phyloP scores from a whole-genome alignment of 1,139 yeast species.

The Trichomonascaceae sp. region DNA sequence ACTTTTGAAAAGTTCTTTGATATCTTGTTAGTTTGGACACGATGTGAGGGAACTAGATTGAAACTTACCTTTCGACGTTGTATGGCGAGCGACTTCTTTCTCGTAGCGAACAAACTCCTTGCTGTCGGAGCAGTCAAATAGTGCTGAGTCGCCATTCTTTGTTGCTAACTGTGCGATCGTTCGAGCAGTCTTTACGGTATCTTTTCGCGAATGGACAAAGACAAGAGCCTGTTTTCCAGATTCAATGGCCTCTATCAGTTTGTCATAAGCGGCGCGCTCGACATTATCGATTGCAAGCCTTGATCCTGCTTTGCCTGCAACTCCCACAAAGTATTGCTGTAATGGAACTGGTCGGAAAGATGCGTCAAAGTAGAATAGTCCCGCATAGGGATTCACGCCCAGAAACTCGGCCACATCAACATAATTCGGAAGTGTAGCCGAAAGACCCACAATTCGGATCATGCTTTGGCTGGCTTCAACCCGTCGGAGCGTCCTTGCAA shows the following conservation, averaged over 20 bases:
- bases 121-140: conserved; percentile 51
- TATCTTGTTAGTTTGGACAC: conserved; percentile 33
- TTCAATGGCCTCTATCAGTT: conserved; percentile 50
- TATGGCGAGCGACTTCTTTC: conserved; percentile 31
- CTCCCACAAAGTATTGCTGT: conserved; percentile 80
- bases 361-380: conserved; percentile 89
- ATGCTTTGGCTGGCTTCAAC: conserved; percentile 88
- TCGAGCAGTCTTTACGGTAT: conserved; percentile 73
- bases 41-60: neutral
- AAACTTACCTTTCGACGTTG: neutral
- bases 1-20: conserved; percentile 61
- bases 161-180: conserved; percentile 60
- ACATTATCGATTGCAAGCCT: conserved; percentile 63
- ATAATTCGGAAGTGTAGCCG: conserved; percentile 92
- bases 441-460: conserved; percentile 92
- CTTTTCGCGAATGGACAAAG: conserved; percentile 91
- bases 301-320: conserved; percentile 69
- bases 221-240: conserved; percentile 90
- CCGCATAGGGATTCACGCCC: conserved; percentile 79
- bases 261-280: conserved; percentile 67
- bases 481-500: conserved; percentile 88
- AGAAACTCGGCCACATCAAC: conserved; percentile 92
- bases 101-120: conserved; percentile 33
- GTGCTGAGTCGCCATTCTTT: conserved; percentile 35
- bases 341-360: conserved; percentile 91